Evolutionary conservation across 1,284 basidiomycete species (phyloP).

Genomic region (Ustilago esculenta): DNA sequence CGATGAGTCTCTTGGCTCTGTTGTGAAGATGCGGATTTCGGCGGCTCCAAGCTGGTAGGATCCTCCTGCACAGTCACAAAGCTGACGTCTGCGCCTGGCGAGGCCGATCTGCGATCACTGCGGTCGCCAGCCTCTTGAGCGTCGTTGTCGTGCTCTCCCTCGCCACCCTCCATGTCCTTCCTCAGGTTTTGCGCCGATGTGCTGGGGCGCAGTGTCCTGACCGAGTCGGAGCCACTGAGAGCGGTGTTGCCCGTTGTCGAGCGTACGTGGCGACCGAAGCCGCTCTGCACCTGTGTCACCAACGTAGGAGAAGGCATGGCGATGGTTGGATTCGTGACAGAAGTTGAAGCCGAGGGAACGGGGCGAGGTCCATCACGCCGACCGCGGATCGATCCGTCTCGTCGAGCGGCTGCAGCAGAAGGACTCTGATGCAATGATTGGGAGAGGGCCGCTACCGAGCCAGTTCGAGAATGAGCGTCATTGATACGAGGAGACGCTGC

Average conservation of each 20-base stretch:
- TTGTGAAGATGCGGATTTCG: constrained; percentile 42
- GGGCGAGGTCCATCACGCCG: constrained; percentile 25
- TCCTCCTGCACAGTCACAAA: constrained; percentile 40
- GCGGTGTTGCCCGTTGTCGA: constrained; percentile 38
- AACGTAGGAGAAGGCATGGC: constrained; percentile 29
- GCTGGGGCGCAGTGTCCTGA: constrained; percentile 48
- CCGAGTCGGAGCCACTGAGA: constrained; percentile 38
- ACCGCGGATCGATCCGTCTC: constrained; percentile 8
- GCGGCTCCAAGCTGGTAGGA: constrained; percentile 13
- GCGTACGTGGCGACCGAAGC: constrained; percentile 43
- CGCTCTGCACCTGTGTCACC: constrained; percentile 43
- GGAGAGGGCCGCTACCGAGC: constrained; percentile 30
- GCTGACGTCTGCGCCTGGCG: constrained; percentile 24
- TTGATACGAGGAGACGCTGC: constrained; percentile 18
- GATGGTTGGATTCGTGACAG: constrained; percentile 9
- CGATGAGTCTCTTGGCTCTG: constrained; percentile 37
- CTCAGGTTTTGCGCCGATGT: constrained; percentile 52
- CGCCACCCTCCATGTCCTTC: constrained; percentile 5
- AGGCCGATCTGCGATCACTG: constrained; percentile 29
- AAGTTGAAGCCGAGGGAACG: constrained; percentile 15
- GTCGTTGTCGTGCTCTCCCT: constrained; percentile 1
- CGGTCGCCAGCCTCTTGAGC: constrained; percentile 9
- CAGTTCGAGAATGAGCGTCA: constrained; percentile 7
- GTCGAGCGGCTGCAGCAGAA: constrained; percentile 7
- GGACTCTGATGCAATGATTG: constrained; percentile 34